Conservation (phyloP, 768 basidiomycete genomes). For the Rhizopogon sp. region DNA sequence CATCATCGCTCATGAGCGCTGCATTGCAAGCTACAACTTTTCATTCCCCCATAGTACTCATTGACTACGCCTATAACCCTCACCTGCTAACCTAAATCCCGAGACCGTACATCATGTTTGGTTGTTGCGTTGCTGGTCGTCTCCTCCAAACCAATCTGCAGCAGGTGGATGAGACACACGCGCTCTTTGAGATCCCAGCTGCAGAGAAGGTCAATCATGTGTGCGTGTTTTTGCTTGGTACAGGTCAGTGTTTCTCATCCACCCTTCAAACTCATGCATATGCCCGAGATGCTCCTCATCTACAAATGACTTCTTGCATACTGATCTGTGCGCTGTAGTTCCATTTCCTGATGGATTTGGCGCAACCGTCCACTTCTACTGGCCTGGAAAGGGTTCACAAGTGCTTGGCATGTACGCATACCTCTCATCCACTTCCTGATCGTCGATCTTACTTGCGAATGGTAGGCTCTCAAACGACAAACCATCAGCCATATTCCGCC, state of each 20-base stretch:
- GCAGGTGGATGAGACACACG: slow-evolving; percentile 81
- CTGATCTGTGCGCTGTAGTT: slow-evolving; percentile 33
- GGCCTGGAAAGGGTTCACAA: slow-evolving; percentile 86
- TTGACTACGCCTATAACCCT: neutral
- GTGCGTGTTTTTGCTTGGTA: slow-evolving; percentile 79
- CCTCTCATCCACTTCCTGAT: neutral
- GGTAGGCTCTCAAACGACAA: slow-evolving; percentile 84
- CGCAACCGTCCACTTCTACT: slow-evolving; percentile 79
- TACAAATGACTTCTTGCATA: slow-evolving; percentile 45
- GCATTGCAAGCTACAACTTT: neutral
- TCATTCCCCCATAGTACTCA: neutral
- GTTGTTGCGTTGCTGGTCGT: slow-evolving; percentile 75
- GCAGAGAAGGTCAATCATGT: slow-evolving; percentile 80
- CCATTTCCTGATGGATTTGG: slow-evolving; percentile 83
- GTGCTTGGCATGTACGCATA: slow-evolving; percentile 72
- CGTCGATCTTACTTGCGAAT: neutral
- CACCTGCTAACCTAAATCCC: neutral
- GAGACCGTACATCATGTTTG: slow-evolving; percentile 50
- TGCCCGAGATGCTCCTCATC: slow-evolving; percentile 60
- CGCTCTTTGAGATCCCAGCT: slow-evolving; percentile 66
- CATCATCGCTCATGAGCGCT: neutral
- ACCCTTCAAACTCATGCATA: neutral
- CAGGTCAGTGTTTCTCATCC: slow-evolving; percentile 39
- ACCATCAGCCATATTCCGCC: slow-evolving; percentile 83
- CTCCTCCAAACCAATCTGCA: slow-evolving; percentile 74